These are phyloP conservation scores for Fusarium nanum DNA, from an alignment of 2,329 filamentous ascomycete genomes.

Conservation along the genomic window DNA sequence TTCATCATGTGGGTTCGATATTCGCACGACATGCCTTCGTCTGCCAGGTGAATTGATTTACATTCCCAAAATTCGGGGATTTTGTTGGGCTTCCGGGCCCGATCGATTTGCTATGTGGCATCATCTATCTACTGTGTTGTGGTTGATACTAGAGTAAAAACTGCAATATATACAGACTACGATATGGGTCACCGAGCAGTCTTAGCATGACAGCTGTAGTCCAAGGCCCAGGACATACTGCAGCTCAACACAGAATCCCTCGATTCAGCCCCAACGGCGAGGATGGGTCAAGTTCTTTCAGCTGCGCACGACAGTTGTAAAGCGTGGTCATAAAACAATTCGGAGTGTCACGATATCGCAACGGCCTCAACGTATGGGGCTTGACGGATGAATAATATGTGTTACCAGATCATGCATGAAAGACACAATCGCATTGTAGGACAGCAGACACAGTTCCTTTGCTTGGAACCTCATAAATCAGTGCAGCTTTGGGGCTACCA, in stretches of 20 bases:
- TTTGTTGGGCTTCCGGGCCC: not conserved
- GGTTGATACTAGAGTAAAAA: not conserved
- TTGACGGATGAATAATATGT: constrained; percentile 9
- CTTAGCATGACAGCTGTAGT: constrained; percentile 5
- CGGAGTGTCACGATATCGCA: not conserved
- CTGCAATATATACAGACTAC: constrained; percentile 8
- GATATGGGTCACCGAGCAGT: constrained; percentile 18
- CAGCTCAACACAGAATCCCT: constrained; percentile 32
- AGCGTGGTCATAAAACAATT: not conserved
- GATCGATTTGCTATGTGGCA: not conserved
- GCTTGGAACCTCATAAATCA: not conserved
- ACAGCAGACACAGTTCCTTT: constrained; percentile 14
- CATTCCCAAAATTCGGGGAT: not conserved
- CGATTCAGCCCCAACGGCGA: constrained; percentile 15
- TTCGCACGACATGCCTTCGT: constrained; percentile 13
- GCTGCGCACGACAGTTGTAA: not conserved
- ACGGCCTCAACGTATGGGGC: not conserved
- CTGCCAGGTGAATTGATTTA: not conserved
- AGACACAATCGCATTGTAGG: constrained; percentile 8
- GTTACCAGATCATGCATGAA: constrained; percentile 33
- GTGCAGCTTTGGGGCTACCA: constrained; percentile 10
- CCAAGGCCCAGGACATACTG: constrained; percentile 15
- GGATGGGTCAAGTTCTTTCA: constrained; percentile 1
- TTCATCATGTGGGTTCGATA: constrained; percentile 28
- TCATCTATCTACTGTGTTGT: not conserved